phyloP scores from a whole-genome alignment of 2,329 filamentous ascomycete species.

The Dactylellina haptotyla region DNA sequence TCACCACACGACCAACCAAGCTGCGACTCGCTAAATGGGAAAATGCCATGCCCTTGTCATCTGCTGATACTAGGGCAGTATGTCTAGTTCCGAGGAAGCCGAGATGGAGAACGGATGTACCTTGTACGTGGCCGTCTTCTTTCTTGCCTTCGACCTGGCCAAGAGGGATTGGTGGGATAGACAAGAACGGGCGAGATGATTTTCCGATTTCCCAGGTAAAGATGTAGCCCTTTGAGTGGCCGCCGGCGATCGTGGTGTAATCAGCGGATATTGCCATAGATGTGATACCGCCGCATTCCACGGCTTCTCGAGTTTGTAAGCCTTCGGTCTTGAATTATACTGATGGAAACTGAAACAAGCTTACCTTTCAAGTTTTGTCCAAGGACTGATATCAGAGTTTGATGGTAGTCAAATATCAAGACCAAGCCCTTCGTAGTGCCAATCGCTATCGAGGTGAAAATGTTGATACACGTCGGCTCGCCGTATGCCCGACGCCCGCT shows the following conservation, averaged over 20 bases:
- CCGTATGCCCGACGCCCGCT: slow-evolving; percentile 92
- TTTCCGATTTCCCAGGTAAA: slow-evolving; percentile 95
- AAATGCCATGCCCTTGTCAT: slow-evolving; percentile 96
- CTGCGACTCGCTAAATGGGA: slow-evolving; percentile 94
- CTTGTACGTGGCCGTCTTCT: slow-evolving; percentile 83
- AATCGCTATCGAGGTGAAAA: slow-evolving; percentile 86
- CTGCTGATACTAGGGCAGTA: slow-evolving; percentile 92
- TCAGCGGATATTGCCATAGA: slow-evolving; percentile 91
- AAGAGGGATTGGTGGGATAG: slow-evolving; percentile 80
- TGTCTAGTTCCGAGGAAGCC: slow-evolving; percentile 93
- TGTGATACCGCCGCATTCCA: slow-evolving; percentile 88
- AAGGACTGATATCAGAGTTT: slow-evolving; percentile 92
- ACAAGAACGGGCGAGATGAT: slow-evolving; percentile 85
- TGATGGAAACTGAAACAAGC: slow-evolving; percentile 7
- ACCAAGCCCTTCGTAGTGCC: slow-evolving; percentile 95
- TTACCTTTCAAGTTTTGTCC: slow-evolving; percentile 89
- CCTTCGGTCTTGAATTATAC: neutral
- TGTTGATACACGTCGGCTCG: slow-evolving; percentile 84
- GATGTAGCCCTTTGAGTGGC: slow-evolving; percentile 88
- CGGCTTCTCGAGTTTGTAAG: slow-evolving; percentile 67
- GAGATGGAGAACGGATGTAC: slow-evolving; percentile 83
- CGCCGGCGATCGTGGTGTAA: slow-evolving; percentile 88
- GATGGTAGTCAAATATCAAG: slow-evolving; percentile 95
- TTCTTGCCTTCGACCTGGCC: slow-evolving; percentile 72
- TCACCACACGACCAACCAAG: slow-evolving; percentile 84